Evolutionary conservation across 2,329 filamentous ascomycete species (phyloP), one percentile per base, ranked within the genome.

Genomic region (Xylariaceae sp.): DNA sequence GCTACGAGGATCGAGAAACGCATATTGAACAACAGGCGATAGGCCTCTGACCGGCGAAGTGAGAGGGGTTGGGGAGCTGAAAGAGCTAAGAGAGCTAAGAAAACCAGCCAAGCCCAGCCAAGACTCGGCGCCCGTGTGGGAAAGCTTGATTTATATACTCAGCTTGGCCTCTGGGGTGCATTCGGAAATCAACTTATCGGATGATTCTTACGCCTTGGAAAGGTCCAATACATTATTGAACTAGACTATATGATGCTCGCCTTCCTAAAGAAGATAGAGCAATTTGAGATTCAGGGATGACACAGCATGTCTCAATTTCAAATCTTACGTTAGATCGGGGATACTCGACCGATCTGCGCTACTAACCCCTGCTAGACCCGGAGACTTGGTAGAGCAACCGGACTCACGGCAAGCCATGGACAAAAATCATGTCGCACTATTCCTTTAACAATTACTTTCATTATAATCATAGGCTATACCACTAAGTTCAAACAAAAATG

Each of bases 21-120:
- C 58, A 61, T 61, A 6, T 36, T 61, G 52, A 29, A 16, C n/a
- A 45, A 30, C n/a, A n/a, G n/a, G n/a, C n/a, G n/a, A n/a, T n/a
- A n/a, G n/a, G n/a, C n/a, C n/a, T n/a, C n/a, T n/a, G n/a, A 32
- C 2, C 8, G 21, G 32, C 8, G 3, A 21, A 11, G 29, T 18
- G 24, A 27, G 21, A 26, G 16, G 36, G 24, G 42, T 33, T 11
- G 26, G 36, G 39, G 27, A 47, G 26, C 13, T 15, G 20, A 26
- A 18, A 39, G 21, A 51, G 42, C 53, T 42, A 55, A 55, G 51
- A 45, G 33, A 43, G 29, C 53, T 46, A 51, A 51, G 42, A 51
- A 18, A 47, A 24, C 45, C 36, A 50, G 11, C 16, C 11, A 36
- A 42, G 15, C 20, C 50, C 44, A 33, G 6, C 16, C 33, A 50